phyloP scores from a whole-genome alignment of 768 basidiomycete species.

The Amanita pseudoporphyria region DNA sequence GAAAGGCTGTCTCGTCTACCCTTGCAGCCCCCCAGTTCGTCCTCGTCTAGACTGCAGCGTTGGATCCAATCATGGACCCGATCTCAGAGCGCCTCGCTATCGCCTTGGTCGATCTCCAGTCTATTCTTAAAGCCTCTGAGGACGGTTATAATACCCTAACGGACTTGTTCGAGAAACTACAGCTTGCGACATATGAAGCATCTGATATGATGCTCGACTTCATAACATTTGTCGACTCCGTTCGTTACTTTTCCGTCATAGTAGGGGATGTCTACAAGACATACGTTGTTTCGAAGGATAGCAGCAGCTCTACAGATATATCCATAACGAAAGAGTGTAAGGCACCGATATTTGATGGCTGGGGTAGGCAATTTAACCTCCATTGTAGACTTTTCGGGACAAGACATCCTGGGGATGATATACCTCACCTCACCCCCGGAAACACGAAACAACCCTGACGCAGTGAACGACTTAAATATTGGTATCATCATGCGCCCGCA shows the following conservation, averaged over 20 bases:
- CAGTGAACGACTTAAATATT: slow-evolving; percentile 37
- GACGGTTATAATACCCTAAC: slow-evolving; percentile 25
- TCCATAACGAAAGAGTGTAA: background rate
- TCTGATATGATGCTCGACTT: slow-evolving; percentile 28
- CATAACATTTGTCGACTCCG: slow-evolving; percentile 28
- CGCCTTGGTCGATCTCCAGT: background rate
- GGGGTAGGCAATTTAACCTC: background rate
- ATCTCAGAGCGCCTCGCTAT: background rate
- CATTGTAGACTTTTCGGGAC: background rate
- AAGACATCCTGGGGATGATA: slow-evolving; percentile 29
- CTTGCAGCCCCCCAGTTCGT: background rate
- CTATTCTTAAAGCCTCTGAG: slow-evolving; percentile 13
- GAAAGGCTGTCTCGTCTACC: no score
- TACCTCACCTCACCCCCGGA: slow-evolving; percentile 23
- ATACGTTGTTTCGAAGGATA: background rate
- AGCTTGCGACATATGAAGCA: slow-evolving; percentile 31
- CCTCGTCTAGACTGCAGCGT: background rate
- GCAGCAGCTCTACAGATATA: background rate
- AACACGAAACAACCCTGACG: slow-evolving; percentile 17
- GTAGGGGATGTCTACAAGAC: background rate
- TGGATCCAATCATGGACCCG: background rate
- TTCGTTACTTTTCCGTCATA: slow-evolving; percentile 34
- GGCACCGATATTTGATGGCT: background rate
- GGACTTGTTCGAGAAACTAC: slow-evolving; percentile 30
- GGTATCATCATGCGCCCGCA: slow-evolving; percentile 38